Evolutionary conservation across 345 rosid species (phyloP), one percentile per base, ranked within the genome.

Genomic region (Dipteronia dyeriana): DNA sequence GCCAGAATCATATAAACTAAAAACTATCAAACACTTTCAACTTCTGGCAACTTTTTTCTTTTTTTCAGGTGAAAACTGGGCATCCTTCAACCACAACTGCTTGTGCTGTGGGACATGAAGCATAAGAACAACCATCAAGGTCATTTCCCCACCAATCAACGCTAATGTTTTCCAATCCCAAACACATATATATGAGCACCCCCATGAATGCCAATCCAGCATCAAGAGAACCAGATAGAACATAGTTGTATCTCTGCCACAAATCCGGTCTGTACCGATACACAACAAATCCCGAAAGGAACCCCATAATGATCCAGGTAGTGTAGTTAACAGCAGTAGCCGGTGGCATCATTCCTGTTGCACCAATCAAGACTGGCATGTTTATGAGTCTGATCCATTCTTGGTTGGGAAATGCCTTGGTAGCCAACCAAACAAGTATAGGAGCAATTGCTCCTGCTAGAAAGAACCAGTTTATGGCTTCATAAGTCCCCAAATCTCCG

Each of bases 241-340:
- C 95, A 79, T 96, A 96, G 59, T 96, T 96, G 85, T 94, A 92
- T 66, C 94, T 78, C 77, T 84, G 89, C 99, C 99, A 96, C 75
- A 91, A 69, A 20, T 88, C 90, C 3, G 98, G 97, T 66, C 84
- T 79, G 76, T 90, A 94, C 76, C 99, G 82, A 66, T 87, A 96
- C 71, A 86, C 86, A 54, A 96, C 95, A 59, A 87, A 96, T 12
- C 99, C 98, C 0, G 99, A 96, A 14, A 96, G 75, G 70, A 96
- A 96, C 7, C 98, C 99, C 0, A 82, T 85, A 29, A 91, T 70
- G 62, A 94, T 80, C 99, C 99, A 94, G 0, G 95, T 91, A 19
- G 98, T 94, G 87, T 90, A 96, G 87, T 94, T 96, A 26, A 96
- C 99, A 0, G 98, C 99, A n/a, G 99, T 94, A 0, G 99, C 99